These are phyloP conservation scores for Diaporthe aspalathi DNA, from an alignment of 2,329 filamentous ascomycete genomes.

Conservation along the genomic window DNA sequence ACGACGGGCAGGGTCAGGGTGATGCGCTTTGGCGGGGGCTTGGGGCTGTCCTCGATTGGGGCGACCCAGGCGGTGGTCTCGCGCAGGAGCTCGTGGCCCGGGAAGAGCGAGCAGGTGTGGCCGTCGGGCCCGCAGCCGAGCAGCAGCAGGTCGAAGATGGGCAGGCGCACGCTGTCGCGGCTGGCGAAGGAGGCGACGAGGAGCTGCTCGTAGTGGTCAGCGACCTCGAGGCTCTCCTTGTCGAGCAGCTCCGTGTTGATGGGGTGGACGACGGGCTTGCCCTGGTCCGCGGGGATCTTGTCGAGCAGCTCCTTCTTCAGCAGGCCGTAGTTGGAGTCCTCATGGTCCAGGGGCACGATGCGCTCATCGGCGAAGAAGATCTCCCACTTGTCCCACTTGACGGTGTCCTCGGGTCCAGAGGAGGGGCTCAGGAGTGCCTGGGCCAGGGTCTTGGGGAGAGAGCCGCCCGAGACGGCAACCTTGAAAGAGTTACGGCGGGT, in stretches of 20 bases:
- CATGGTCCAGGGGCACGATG: conserved; percentile 89
- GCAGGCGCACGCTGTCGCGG: conserved; percentile 92
- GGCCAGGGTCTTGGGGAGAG: conserved; percentile 87
- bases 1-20: conserved; percentile 93
- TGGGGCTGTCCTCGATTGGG: conserved; percentile 91
- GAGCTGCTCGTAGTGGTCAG: conserved; percentile 91
- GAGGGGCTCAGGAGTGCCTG: conserved; percentile 78
- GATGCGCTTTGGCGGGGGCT: conserved; percentile 90
- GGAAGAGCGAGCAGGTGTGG: conserved; percentile 97
- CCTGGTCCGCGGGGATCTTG: conserved; percentile 79
- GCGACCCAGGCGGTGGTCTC: conserved; percentile 93
- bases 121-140: conserved; percentile 96
- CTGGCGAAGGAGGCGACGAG: conserved; percentile 89
- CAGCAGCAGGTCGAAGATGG: conserved; percentile 93
- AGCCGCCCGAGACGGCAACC: conserved; percentile 92
- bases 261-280: conserved; percentile 78
- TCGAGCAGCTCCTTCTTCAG: conserved; percentile 89
- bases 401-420: conserved; percentile 65
- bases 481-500: conserved; percentile 87
- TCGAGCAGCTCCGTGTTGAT: conserved; percentile 76
- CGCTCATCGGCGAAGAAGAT: conserved; percentile 99
- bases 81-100: conserved; percentile 85
- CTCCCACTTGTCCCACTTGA: conserved; percentile 90
- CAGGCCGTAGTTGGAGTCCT: conserved; percentile 93
- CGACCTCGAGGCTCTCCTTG: conserved; percentile 85